A percentile compares a stretch with the other conserved stretches of the same genome.
Conservation (phyloP, 2,329 filamentous ascomycete species). For the Chrysosporium queenslandicum region DNA sequence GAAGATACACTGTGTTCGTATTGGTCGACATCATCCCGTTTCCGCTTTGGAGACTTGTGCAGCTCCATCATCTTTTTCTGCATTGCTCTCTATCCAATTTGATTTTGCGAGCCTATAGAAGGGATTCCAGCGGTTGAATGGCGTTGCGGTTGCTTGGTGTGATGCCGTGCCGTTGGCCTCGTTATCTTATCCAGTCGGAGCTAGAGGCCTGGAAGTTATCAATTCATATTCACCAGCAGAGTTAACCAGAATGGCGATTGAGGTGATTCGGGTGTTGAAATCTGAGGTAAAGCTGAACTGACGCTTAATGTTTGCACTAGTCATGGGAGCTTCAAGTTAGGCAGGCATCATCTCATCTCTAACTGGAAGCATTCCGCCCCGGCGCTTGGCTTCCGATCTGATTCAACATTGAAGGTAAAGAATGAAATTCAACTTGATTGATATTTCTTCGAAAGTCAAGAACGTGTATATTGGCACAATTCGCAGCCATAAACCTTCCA, state of each 20-base stretch:
- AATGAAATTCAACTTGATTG: neutral
- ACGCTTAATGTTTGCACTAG: neutral
- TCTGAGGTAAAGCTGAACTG: neutral
- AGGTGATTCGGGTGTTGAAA: neutral
- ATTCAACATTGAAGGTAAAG: neutral
- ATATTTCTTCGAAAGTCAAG: neutral
- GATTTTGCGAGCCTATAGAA: neutral
- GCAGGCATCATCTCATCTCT: no score
- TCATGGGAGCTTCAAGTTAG: no score
- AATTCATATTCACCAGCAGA: neutral
- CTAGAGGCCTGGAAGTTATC: neutral
- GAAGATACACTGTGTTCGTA: conserved; percentile 24
- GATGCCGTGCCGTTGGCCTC: neutral
- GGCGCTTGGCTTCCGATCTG: neutral
- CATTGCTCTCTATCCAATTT: neutral
- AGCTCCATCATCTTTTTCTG: conserved; percentile 1
- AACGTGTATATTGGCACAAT: conserved; percentile 5
- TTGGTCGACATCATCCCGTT: conserved; percentile 27
- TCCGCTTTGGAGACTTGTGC: conserved; percentile 29
- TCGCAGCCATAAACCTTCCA: conserved; percentile 3
- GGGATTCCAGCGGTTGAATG: neutral
- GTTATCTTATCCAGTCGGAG: neutral
- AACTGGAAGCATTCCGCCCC: no score
- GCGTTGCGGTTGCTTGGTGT: neutral
- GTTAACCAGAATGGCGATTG: neutral